A percentile compares a stretch with the other conserved stretches of the same genome.
phyloP scores from a whole-genome alignment of 2,329 filamentous ascomycete genomes.

The Hypoxylon sp. region DNA sequence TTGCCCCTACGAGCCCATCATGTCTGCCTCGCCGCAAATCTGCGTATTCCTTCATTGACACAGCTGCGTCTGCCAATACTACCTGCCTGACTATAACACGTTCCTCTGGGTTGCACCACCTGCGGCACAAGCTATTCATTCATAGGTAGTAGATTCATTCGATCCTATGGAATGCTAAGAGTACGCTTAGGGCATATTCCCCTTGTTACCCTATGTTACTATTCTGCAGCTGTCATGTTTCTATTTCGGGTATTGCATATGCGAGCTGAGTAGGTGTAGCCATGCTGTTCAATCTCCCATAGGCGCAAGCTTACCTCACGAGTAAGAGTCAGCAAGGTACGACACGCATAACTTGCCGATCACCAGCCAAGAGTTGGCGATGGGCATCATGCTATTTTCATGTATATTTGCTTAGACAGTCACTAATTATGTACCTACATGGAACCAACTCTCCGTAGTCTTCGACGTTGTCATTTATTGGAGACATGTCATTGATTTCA shows the following conservation, averaged over 20 bases:
- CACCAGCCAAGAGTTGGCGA: constrained; percentile 20
- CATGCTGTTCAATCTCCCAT: constrained; percentile 17
- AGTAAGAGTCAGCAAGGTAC: constrained; percentile 36
- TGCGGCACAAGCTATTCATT: constrained; percentile 26
- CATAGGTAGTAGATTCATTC: constrained; percentile 22
- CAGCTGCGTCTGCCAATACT: constrained; percentile 32
- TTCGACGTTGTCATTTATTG: constrained; percentile 23
- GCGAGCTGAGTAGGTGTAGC: constrained; percentile 26
- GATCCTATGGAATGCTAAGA: constrained; percentile 19
- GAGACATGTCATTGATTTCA: constrained; percentile 35
- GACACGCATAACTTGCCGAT: constrained; percentile 29
- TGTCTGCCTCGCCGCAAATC: constrained; percentile 39
- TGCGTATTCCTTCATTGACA: constrained; percentile 38
- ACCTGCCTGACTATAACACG: constrained; percentile 35
- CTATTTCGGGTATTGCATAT: constrained; percentile 42
- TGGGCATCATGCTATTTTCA: constrained; percentile 21
- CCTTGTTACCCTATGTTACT: constrained; percentile 23
- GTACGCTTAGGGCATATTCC: constrained; percentile 26
- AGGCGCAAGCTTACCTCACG: constrained; percentile 29
- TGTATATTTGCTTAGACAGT: constrained; percentile 18
- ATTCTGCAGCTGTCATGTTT: constrained; percentile 39
- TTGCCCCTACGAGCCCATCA: constrained; percentile 30
- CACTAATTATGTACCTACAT: background rate
- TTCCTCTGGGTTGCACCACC: constrained; percentile 29
- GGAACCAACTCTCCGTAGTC: constrained; percentile 9